Percentiles rank a stretch among this genome's conserved stretches.
These are phyloP conservation scores for Neofusicoccum sp. DNA, from an alignment of 2,329 filamentous ascomycete species.

Conservation along the genomic window DNA sequence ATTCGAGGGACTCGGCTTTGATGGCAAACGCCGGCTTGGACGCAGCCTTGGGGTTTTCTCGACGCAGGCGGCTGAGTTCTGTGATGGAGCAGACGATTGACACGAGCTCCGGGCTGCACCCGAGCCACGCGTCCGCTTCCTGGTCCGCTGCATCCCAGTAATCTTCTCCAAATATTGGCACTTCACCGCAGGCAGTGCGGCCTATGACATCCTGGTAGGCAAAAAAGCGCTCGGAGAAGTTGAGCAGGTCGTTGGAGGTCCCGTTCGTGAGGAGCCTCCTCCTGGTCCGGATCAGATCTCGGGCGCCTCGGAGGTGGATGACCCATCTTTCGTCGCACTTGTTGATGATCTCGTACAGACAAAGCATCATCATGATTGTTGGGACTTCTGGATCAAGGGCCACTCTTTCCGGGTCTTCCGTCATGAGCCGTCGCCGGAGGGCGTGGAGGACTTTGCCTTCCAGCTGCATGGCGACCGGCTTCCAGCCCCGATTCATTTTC, in stretches of 20 bases:
- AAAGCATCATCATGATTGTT: conserved; percentile 51
- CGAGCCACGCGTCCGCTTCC: conserved; percentile 51
- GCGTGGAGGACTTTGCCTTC: conserved; percentile 42
- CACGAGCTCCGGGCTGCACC: conserved; percentile 51
- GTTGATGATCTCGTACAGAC: conserved; percentile 46
- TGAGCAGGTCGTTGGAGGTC: conserved; percentile 30
- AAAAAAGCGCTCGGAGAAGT: conserved; percentile 51
- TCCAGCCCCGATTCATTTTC: conserved; percentile 34
- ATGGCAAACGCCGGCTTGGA: conserved; percentile 30
- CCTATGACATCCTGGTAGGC: conserved; percentile 57
- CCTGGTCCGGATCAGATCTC: conserved; percentile 49
- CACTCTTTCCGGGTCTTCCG: conserved; percentile 28
- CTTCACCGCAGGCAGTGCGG: conserved; percentile 53
- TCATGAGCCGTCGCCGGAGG: conserved; percentile 38
- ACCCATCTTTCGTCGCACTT: conserved; percentile 51
- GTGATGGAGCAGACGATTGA: conserved; percentile 52
- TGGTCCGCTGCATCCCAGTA: conserved; percentile 48
- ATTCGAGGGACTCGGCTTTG: conserved; percentile 39
- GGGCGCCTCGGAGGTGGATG: conserved; percentile 51
- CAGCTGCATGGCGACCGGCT: conserved; percentile 38
- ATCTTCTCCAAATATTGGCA: conserved; percentile 50
- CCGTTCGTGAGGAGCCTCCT: conserved; percentile 26
- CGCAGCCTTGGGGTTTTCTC: not conserved
- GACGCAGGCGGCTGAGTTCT: conserved; percentile 46
- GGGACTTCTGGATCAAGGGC: conserved; percentile 37